Conservation (phyloP, 1,284 basidiomycete genomes). For the Cystobasidium pallidum region DNA sequence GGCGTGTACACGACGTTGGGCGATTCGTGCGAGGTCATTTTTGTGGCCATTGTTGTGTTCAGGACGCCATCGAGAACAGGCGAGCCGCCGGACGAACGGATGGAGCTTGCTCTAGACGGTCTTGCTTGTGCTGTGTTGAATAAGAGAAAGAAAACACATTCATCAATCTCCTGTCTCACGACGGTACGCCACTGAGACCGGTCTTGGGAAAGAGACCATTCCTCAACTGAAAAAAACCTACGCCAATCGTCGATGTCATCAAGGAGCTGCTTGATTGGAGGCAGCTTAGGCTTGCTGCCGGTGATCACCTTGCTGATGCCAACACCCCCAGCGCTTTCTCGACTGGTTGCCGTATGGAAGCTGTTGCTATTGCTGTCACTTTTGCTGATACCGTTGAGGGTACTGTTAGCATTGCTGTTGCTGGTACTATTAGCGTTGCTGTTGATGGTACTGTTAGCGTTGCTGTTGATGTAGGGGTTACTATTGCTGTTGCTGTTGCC, state of each 20-base stretch:
- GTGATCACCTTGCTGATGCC: not conserved
- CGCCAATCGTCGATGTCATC: conserved; percentile 25
- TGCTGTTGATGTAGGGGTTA: not conserved
- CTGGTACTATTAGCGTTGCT: not conserved
- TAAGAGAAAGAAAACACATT: not conserved
- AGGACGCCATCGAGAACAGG: not conserved
- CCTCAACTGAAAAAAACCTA: not conserved
- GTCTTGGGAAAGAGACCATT: not conserved
- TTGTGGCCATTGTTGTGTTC: not conserved
- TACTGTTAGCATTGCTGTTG: not conserved
- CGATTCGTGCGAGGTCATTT: not conserved
- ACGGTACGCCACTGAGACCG: not conserved
- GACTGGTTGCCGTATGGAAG: not conserved
- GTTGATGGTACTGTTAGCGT: not conserved
- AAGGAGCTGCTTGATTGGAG: conserved; percentile 22
- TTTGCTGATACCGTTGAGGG: not conserved
- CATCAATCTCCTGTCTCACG: not conserved
- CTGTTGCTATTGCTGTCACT: not conserved
- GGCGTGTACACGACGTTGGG: not conserved
- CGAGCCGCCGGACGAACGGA: not conserved
- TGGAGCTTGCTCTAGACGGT: conserved; percentile 9
- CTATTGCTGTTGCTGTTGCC: not conserved
- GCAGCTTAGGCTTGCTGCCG: conserved; percentile 3
- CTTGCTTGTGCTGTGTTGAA: conserved; percentile 4
- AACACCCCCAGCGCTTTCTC: not conserved